These are phyloP conservation scores for Mycena filopes DNA, from an alignment of 768 basidiomycete species.

Conservation along the genomic window DNA sequence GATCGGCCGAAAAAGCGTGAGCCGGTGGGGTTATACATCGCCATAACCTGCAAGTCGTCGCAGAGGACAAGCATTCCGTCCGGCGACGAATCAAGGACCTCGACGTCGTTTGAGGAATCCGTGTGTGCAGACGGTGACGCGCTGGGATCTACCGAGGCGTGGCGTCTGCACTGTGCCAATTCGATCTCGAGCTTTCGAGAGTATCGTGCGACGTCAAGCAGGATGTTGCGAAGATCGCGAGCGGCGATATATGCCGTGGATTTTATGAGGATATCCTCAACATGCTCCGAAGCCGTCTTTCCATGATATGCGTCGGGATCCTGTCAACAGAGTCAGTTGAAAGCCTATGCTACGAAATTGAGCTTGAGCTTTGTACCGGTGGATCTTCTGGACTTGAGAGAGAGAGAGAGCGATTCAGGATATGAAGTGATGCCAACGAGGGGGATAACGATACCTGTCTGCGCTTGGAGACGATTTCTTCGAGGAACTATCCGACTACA, in stretches of 20 bases:
- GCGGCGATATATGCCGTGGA: conserved; percentile 31
- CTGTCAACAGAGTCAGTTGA: background rate
- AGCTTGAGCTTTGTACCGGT: background rate
- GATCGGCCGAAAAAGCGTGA: conserved; percentile 41
- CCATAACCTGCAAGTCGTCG: conserved; percentile 13
- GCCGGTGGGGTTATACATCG: conserved; percentile 10
- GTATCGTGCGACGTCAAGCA: conserved; percentile 30
- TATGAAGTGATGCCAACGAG: background rate
- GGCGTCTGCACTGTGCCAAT: conserved; percentile 3
- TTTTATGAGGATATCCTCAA: conserved; percentile 24
- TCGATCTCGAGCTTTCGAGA: conserved; percentile 22
- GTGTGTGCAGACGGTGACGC: background rate
- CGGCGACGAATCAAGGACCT: conserved; percentile 4
- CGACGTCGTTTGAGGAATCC: background rate
- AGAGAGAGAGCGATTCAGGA: background rate
- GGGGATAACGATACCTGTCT: background rate
- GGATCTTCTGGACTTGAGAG: background rate
- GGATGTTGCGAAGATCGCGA: conserved; percentile 20
- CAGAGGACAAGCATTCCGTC: conserved; percentile 18
- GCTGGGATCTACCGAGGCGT: background rate
- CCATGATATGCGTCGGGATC: conserved; percentile 29
- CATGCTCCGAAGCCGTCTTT: conserved; percentile 58
- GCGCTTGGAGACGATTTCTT: background rate
- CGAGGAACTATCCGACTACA: background rate
- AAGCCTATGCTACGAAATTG: background rate